Base-by-base conservation (phyloP, 306 rosid species). In the Phaseolus lunatus region DNA sequence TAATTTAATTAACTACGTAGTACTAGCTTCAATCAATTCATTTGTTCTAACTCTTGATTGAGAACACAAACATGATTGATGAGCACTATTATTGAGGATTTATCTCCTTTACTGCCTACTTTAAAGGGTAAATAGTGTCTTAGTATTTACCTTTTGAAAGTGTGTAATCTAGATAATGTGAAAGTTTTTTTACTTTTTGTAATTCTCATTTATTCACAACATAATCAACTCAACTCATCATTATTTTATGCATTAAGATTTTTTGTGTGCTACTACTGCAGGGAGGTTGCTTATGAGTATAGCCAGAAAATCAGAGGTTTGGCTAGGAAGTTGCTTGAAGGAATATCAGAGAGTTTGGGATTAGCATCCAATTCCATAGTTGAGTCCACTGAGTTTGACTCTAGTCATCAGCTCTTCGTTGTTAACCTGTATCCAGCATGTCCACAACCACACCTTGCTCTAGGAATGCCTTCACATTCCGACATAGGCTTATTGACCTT, bases 381-480 rank as follows among this genome's bases (percentile, higher is more conserved):
- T 39, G 84, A 83, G 5, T 68, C 74, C 1, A 52, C 86, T 16
- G 80, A 80, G 45, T 74, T 84, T 75, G 83, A 91, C 57, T 58
- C 78, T 9, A 83, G 93, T 10, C 56, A 65, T 5, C 90, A 84
- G 22, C 0, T 81, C 2, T 72, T 91, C 11, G 75, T n/a, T 1
- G 92, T 73, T 54, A 91, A 91, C 64, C 19, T 83, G 1, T 91
- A 87, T 78, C 96, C 96, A 16, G 87, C 93, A 1, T 91, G 93
- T 72, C 93, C 93, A 9, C 85, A 89, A 65, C 96, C 96, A 18
- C 85, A 86, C 23, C 84, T 84, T 57, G 92, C 92, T 72, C 22
- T 85, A 45, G 96, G 96, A 0, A 0, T 91, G 84, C 93, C 92
- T 1, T 77, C 92, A 14, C 93, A 91, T 78, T 84, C 90, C 0